Evolutionary conservation across 2,329 filamentous ascomycete genomes (phyloP), one percentile per base, ranked within the genome.

Genomic region (Colletotrichum brevisporum): DNA sequence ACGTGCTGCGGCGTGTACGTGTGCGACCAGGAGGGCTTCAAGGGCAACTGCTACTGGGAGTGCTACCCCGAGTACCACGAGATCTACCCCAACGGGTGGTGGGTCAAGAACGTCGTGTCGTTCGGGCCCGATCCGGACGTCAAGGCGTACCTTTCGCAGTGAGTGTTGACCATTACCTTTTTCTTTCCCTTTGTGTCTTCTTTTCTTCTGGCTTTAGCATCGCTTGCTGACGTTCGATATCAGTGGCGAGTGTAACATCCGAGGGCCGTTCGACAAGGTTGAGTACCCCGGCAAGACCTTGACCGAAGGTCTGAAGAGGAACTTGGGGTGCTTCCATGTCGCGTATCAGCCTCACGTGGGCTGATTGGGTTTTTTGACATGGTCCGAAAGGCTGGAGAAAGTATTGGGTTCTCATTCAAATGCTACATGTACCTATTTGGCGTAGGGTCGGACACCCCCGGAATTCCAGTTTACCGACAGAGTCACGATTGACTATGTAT

Each of bases 51-150:
- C 39, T 56, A 43, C 36, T 56, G 39, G 36, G 39, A 24, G 6
- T 56, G 53, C 53, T 56, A 56, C 18, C 53, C 53, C 9, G 39
- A 56, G 36, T n/a, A 24, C 13, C 36, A 56, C 18, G 36, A 56
- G 36, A 56, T 56, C n/a, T 56, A 43, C 39, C 53, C 53, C 3
- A 13, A 56, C 36, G 36, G 53, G 1, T 56, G 53, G 53, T 56
- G 53, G 53, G 36, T 56, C 0, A 16, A 24, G 12, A n/a, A 21
- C 36, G 27, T 56, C 53, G 36, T 56, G 2, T 56, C 53, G 10
- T n/a, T 56, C 12, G 53, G 53, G 13, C 53, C 53, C 2, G 53
- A 56, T 10, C 53, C 53, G 2, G 53, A 36, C 5, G 36, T 56
- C 36, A 56, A 56, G 18, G 36, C 16, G 5, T 56, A 56, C 13